Base-by-base conservation (phyloP, 805 yeast genomes). In the Ogataea philodendri region DNA sequence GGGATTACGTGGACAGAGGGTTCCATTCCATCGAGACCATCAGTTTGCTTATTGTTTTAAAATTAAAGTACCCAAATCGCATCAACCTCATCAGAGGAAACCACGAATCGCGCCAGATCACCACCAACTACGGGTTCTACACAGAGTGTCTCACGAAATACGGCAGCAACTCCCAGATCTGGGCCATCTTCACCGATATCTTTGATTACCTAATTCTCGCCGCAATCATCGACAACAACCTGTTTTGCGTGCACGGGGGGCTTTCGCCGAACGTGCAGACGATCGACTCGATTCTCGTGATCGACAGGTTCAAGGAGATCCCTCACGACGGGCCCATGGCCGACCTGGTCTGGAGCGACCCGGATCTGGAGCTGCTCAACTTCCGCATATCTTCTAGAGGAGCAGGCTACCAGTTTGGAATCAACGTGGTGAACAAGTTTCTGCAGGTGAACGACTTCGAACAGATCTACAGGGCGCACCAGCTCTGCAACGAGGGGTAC, bases 271-370 rank as follows among this genome's bases (percentile, higher is more conserved):
- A 88, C 45, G 86, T 95, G 30, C 97, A 90, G 55, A 84, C 93
- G 6, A 72, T 93, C 15, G 97, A 93, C 56, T 97, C 94, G 47
- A 86, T 93, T 33, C 71, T 84, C 45, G 79, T 93, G 10, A 81
- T 94, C 7, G 98, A 93, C 60, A 60, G 99, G 41, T 90, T 88
- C 56, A 76, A 81, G 46, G 99, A 93, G 58, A 87, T 94, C 9
- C 99, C 99, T 0, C 98, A 94, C 51, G 98, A 93, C 58, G 99
- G 99, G 0, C 95, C 97, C 10, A 93, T 93, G 97, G 98, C 98
- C 1, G 99, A 93, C 59, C 66, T 93, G 32, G 97, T 93, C 13
- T 93, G 99, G 99, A 81, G 93, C 15, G 99, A 93, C 55, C 99
- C 99, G 0, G 97, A 94, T 59, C 83, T 84, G 20, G 85, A 83